These are phyloP conservation scores for Coemansia sp. DNA, from an alignment of 192 early-diverging fungal genomes.

Conservation along the genomic window DNA sequence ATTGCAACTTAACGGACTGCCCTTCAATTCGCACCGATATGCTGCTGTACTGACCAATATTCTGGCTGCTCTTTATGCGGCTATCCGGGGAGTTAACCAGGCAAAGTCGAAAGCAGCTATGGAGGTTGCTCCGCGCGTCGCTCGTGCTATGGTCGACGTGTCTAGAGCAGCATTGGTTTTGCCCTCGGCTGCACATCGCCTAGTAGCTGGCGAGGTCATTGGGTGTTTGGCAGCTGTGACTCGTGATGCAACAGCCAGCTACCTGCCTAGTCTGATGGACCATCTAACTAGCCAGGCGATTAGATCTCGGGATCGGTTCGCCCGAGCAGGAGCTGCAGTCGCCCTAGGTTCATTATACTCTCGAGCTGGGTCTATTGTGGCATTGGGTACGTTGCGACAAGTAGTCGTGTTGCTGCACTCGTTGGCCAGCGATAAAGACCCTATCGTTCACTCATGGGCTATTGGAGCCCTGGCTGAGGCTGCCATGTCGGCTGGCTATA, in stretches of 20 bases:
- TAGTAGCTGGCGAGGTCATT: constrained; percentile 78
- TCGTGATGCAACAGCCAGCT: constrained; percentile 26
- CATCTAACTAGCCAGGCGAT: constrained; percentile 70
- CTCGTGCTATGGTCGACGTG: constrained; percentile 32
- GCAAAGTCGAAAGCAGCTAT: not conserved
- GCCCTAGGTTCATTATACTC: constrained; percentile 89
- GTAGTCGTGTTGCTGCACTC: constrained; percentile 90
- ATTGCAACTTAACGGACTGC: constrained; percentile 63
- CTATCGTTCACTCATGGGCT: constrained; percentile 94
- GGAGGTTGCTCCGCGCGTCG: constrained; percentile 24
- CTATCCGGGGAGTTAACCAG: constrained; percentile 32
- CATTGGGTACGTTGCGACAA: constrained; percentile 78
- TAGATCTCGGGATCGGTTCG: constrained; percentile 90
- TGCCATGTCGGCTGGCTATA: constrained; percentile 84
- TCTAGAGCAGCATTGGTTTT: constrained; percentile 63
- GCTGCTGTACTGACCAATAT: constrained; percentile 81
- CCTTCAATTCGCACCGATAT: constrained; percentile 71
- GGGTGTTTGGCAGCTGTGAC: constrained; percentile 73
- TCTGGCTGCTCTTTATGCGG: constrained; percentile 70
- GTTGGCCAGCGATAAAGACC: constrained; percentile 89
- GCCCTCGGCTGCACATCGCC: constrained; percentile 70
- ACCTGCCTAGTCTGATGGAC: constrained; percentile 42
- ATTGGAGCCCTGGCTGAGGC: constrained; percentile 81
- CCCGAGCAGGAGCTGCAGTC: constrained; percentile 88
- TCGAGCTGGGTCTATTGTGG: constrained; percentile 89